Percentiles rank a stretch among this genome's conserved stretches.
Conservation (phyloP, 2,329 filamentous ascomycete species). For the Xylaria sp. region DNA sequence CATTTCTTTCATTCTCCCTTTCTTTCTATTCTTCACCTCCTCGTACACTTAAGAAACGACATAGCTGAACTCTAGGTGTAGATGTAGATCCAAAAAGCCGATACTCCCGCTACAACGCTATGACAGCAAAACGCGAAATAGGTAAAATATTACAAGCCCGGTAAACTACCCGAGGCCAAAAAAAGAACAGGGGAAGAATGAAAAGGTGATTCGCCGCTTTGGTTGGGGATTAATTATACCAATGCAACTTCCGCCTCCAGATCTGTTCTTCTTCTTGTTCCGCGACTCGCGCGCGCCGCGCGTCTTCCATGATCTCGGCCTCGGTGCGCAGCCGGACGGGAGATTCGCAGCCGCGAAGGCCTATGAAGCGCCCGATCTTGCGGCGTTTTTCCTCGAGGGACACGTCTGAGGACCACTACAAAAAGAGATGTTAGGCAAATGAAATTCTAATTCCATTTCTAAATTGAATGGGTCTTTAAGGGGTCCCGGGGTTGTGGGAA, state of each 20-base stretch:
- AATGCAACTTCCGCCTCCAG: constrained; percentile 59
- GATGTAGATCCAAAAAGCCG: constrained; percentile 1
- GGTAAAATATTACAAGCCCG: constrained; percentile 1
- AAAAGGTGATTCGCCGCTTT: neutral
- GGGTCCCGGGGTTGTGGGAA: neutral
- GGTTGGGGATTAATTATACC: constrained; percentile 41
- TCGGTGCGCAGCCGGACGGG: constrained; percentile 55
- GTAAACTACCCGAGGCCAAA: neutral
- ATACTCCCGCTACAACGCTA: constrained; percentile 33
- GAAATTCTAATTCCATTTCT: neutral
- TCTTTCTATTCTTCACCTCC: neutral
- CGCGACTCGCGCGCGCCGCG: constrained; percentile 40
- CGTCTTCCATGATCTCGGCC: constrained; percentile 42
- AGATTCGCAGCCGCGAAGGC: constrained; percentile 71
- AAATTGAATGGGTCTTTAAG: neutral
- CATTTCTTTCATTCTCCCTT: neutral
- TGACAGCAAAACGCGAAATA: neutral
- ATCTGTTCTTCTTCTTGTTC: constrained; percentile 62
- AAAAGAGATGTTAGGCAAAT: constrained; percentile 12
- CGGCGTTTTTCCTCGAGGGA: constrained; percentile 75
- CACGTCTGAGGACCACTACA: constrained; percentile 63
- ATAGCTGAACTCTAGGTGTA: neutral
- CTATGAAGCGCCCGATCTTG: constrained; percentile 79
- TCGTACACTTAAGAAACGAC: neutral
- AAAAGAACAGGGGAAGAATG: neutral